Base-by-base conservation (phyloP, 1,284 basidiomycete genomes). In the Cryptococcus sp. region DNA sequence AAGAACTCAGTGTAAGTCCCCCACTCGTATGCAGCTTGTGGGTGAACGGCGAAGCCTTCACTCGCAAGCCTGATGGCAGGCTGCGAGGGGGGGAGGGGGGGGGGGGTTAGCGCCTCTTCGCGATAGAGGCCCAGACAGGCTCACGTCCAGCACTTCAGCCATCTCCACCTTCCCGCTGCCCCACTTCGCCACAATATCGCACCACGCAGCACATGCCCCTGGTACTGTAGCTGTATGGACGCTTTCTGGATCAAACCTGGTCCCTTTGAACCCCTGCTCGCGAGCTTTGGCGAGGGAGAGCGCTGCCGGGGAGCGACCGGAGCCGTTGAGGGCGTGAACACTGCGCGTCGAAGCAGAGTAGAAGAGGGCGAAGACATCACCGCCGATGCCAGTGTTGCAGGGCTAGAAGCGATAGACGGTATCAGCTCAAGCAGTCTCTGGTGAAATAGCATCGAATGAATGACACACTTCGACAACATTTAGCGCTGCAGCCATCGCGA, bases 161-260 rank as follows among this genome's bases (percentile, higher is more conserved):
- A 92, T 71, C 8, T 82, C 82, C 1, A 96, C 68, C 54, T 84
- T 87, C 15, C 89, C 87, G 64, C 84, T 88, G 12, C 93, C 93
- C 53, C 95, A 84, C 45, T 80, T 78, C 53, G 87, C 83, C 40
- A 94, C 81, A 0, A 90, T 88, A 71, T 96, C 92, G 20, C 88
- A 81, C 90, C 93, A 95, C 12, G 89, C 89, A 20, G 89, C 89
- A 3, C 91, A 87, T 21, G 89, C 87, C 48, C 93, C 92, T 59
- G 93, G 93, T 2, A 96, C 92, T 0, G 93, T 97, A 8, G 90
- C 91, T n/a, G 85, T 81, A 71, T 93, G 91, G 20, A 93, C 74
- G 68, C 90, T 85, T 1, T 81, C 84, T 7, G 80, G 72, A 2
- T 87, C 87, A 55, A 91, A 88, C 12, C 50, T 50, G 8, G 21